A percentile compares a stretch with the other conserved stretches of the same genome.
Evolutionary conservation across 2,329 filamentous ascomycete species (phyloP).

Genomic region (Polytolypa hystricis): DNA sequence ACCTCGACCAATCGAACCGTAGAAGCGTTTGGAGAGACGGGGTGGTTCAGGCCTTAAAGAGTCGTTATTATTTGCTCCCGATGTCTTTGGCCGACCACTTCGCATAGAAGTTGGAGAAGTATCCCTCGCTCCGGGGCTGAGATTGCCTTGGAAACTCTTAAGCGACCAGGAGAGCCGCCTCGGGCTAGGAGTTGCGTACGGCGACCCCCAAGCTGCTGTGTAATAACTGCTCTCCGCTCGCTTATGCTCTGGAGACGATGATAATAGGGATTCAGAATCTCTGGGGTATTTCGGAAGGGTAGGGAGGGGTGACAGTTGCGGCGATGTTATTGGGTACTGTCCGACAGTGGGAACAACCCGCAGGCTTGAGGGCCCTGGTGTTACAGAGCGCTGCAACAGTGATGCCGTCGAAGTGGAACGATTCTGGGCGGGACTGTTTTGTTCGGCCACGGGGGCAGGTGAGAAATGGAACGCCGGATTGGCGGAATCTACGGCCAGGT

Average conservation of each 20-base stretch:
- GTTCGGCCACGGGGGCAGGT: constrained; percentile 19
- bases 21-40: constrained; percentile 14
- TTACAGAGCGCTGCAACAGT: constrained; percentile 23
- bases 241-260: constrained; percentile 31
- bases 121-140: constrained; percentile 22
- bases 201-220: constrained; percentile 85
- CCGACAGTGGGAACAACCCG: constrained; percentile 25
- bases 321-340: no score
- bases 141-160: constrained; percentile 36
- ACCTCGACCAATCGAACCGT: constrained; percentile 19
- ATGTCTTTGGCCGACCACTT: no score
- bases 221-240: constrained; percentile 44
- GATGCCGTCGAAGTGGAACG: constrained; percentile 20
- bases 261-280: constrained; percentile 23
- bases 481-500: constrained; percentile 27
- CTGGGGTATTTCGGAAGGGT: no score
- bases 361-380: constrained; percentile 27
- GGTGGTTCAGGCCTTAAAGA: no score
- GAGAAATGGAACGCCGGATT: constrained; percentile 25
- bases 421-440: constrained; percentile 20
- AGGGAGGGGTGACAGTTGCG: constrained; percentile 8
- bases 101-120: constrained; percentile 24
- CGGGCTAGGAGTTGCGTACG: constrained; percentile 58
- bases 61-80: no score
- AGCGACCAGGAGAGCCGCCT: constrained; percentile 29